Evolutionary conservation across 1,139 yeast genomes (phyloP).

Genomic region (Magnusiomyces sp.): DNA sequence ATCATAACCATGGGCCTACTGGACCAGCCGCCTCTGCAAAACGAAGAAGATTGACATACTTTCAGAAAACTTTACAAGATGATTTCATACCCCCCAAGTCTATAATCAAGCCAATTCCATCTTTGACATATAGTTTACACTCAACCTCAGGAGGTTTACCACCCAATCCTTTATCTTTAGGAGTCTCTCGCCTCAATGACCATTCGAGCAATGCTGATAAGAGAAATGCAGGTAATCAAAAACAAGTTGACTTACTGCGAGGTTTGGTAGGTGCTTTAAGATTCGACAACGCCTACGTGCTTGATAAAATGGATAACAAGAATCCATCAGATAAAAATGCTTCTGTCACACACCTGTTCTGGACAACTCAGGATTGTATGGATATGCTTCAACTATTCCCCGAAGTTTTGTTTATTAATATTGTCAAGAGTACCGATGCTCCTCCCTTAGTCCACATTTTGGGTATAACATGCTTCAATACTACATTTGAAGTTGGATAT

Average conservation of each 20-base stretch:
- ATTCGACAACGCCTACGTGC: constrained; percentile 13
- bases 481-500: constrained; percentile 15
- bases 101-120: background rate
- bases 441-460: constrained; percentile 12
- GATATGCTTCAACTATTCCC: constrained; percentile 15
- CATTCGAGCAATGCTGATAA: background rate
- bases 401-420: constrained; percentile 13
- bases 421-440: constrained; percentile 5
- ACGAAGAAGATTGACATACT: constrained; percentile 11
- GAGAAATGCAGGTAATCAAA: background rate
- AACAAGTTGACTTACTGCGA: constrained; percentile 7
- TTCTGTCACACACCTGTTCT: constrained; percentile 12
- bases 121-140: background rate
- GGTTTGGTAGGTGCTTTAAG: constrained; percentile 14
- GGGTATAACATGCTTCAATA: constrained; percentile 13
- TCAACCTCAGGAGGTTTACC: background rate
- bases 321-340: constrained; percentile 3
- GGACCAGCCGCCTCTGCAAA: constrained; percentile 11
- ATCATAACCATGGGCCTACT: constrained; percentile 14
- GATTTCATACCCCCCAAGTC: constrained; percentile 6
- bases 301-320: constrained; percentile 8
- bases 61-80: constrained; percentile 11
- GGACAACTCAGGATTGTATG: constrained; percentile 13
- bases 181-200: background rate
- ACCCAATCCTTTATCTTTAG: background rate